Percentiles rank a stretch among this genome's conserved stretches.
These are phyloP conservation scores for Astragalus membranaceus DNA, from an alignment of 306 rosid genomes.

Conservation along the genomic window DNA sequence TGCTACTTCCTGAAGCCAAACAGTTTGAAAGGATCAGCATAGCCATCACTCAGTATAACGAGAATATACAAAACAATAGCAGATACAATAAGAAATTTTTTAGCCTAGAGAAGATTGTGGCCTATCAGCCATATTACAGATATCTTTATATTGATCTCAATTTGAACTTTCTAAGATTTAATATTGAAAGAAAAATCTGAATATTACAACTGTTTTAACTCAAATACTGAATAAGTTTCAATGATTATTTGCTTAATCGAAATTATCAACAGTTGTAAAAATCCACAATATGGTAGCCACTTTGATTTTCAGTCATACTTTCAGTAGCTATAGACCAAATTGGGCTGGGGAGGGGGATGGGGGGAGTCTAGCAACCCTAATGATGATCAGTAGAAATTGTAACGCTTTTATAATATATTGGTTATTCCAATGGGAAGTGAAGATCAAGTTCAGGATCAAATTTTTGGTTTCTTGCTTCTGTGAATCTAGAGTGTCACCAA, in stretches of 20 bases:
- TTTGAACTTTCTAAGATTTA: not conserved
- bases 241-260: not conserved
- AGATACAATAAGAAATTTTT: not conserved
- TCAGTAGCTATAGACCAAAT: not conserved
- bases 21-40: slow-evolving; percentile 12
- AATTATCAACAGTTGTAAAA: not conserved
- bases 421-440: not conserved
- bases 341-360: too few relatives aligned
- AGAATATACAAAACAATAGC: not conserved
- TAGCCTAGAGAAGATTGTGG: not conserved
- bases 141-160: not conserved
- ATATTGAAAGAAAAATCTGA: slow-evolving; percentile 3
- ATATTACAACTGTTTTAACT: too few relatives aligned
- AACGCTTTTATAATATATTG: not conserved
- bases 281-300: not conserved
- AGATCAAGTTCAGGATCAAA: not conserved
- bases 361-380: too few relatives aligned
- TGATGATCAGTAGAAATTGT: not conserved
- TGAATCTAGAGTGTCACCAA: not conserved
- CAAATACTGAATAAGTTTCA: not conserved
- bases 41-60: not conserved
- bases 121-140: not conserved
- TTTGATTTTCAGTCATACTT: not conserved
- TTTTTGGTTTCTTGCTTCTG: not conserved
- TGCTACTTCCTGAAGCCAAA: slow-evolving; percentile 80